Base-by-base conservation (phyloP, 352 stramenopile species). In the Phytophthora palmivora region DNA sequence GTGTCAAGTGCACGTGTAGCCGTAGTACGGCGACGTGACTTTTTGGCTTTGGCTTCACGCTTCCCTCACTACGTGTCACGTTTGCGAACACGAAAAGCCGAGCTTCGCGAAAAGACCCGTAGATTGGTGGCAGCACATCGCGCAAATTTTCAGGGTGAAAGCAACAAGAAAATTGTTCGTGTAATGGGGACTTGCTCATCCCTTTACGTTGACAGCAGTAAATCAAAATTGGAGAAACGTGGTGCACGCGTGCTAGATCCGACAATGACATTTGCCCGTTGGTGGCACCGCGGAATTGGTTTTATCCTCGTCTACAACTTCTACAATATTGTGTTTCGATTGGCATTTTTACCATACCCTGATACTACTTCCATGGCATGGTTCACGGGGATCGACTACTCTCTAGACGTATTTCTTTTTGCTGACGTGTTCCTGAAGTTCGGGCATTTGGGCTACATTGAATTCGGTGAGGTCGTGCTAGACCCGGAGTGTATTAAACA, bases 261-360 rank as follows among this genome's bases (percentile, higher is more conserved):
- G 0, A 78, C 84, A n/a, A 51, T 51, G 8, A 11, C 42, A 1
- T 78, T 89, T 24, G 76, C 74, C 10, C 58, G 54, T 16, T 89
- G 79, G 70, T 90, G 82, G 82, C 77, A 85, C 44, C 79, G 83
- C 14, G 30, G 59, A n/a, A 76, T 87, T 26, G 70, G 67, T 2
- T 33, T 63, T 21, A 76, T 90, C 28, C 51, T 89, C 24, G 63
- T 85, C 7, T 83, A 85, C 46, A 85, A 85, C 45, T 82, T 83
- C 36, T 79, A 75, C 53, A 52, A 64, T 19, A 79, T 87, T 34
- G 61, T 79, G 4, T 87, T 80, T 50, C 78, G 78, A 5, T 32
- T 85, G 15, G 76, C 76, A 18, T 85, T 85, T 45, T 33, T 83
- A 2, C 64, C 63, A 10, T 65, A 66, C 22, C 78, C 75, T 1